Evolutionary conservation across 768 basidiomycete species (phyloP).

Genomic region (Termitomyces sp.): DNA sequence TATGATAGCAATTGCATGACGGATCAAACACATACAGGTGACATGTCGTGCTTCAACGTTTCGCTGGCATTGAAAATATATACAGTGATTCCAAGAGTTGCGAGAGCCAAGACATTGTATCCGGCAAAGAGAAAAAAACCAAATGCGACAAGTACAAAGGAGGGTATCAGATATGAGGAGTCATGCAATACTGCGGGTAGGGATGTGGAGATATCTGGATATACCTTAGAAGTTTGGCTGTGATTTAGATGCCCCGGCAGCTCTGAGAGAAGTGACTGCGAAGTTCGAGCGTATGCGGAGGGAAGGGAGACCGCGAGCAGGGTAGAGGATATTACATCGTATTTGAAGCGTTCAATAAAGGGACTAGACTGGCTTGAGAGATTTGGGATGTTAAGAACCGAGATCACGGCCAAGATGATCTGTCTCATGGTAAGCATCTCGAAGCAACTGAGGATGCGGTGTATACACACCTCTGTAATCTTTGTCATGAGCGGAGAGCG

Average conservation of each 20-base stretch:
- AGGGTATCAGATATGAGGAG: conserved; percentile 33
- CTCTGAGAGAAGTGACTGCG: conserved; percentile 32
- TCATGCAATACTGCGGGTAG: conserved; percentile 24
- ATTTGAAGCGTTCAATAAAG: conserved; percentile 79
- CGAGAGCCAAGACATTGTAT: conserved; percentile 33
- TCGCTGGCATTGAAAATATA: conserved; percentile 29
- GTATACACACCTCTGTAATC: conserved; percentile 33
- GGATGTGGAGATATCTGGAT: conserved; percentile 14
- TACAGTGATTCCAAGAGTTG: conserved; percentile 31
- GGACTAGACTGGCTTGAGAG: conserved; percentile 33
- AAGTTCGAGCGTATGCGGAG: conserved; percentile 28
- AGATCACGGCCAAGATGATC: conserved; percentile 33
- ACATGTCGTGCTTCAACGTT: conserved; percentile 42
- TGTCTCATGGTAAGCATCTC: conserved; percentile 18
- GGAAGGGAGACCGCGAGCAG: conserved; percentile 53
- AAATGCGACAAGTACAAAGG: conserved; percentile 31
- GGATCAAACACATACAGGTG: conserved; percentile 37
- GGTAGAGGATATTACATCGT: conserved; percentile 76
- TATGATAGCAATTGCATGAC: conserved; percentile 1
- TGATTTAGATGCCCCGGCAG: conserved; percentile 35
- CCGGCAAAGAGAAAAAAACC: conserved; percentile 38
- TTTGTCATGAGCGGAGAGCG: conserved; percentile 28
- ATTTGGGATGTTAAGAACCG: conserved; percentile 24
- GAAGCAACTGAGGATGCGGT: not conserved
- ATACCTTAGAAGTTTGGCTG: conserved; percentile 35